A percentile compares a stretch with the other conserved stretches of the same genome.
Evolutionary conservation across 768 basidiomycete species (phyloP).

Genomic region (Leccinum sublutescens): DNA sequence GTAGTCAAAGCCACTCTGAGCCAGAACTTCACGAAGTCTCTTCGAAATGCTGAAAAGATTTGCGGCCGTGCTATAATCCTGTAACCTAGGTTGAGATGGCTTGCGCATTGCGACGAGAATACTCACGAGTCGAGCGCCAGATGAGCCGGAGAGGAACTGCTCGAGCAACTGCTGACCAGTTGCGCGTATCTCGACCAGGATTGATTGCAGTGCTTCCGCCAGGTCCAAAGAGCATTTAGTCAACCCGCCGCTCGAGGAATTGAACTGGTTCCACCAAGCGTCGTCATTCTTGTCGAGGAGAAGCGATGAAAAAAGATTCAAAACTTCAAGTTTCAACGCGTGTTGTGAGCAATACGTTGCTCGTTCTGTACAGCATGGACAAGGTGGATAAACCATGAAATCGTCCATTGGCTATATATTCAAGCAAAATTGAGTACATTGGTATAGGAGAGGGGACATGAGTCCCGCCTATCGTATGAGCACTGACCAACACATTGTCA

Average conservation of each 20-base stretch:
- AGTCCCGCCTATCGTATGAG: constrained; percentile 15
- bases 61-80: constrained; percentile 33
- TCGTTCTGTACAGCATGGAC: constrained; percentile 27
- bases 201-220: constrained; percentile 20
- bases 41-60: constrained; percentile 38
- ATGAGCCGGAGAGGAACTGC: constrained; percentile 15
- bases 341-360: constrained; percentile 29
- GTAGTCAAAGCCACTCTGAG: constrained; percentile 52
- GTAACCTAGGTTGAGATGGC: constrained; percentile 16
- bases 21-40: constrained; percentile 45
- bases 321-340: constrained; percentile 38
- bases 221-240: constrained; percentile 12
- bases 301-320: constrained; percentile 42
- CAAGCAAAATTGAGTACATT: constrained; percentile 23
- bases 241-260: background rate
- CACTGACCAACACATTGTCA: constrained; percentile 31
- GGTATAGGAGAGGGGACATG: constrained; percentile 8
- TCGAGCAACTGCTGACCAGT: constrained; percentile 20
- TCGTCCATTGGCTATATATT: constrained; percentile 50
- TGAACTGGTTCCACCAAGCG: background rate
- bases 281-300: constrained; percentile 36
- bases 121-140: constrained; percentile 25
- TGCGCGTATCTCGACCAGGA: constrained; percentile 22
- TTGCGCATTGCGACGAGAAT: background rate
- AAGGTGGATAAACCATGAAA: constrained; percentile 41